phyloP scores from a whole-genome alignment of 495 filamentous ascomycete species.

The Bathelium albidoporum region DNA sequence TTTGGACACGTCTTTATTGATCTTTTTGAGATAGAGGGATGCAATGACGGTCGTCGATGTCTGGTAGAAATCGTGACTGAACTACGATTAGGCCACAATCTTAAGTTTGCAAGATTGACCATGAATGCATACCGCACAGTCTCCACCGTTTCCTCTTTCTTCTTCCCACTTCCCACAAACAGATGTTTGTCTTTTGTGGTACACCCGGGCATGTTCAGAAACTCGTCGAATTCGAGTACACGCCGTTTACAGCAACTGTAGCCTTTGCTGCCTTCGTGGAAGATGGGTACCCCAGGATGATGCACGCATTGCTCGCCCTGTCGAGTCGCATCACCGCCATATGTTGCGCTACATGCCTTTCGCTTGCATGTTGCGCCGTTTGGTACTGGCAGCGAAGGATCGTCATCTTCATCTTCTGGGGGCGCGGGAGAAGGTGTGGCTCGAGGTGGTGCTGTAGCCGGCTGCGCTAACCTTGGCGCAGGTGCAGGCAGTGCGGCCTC shows the following conservation, averaged over 20 bases:
- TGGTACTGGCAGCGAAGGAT: slow-evolving; percentile 57
- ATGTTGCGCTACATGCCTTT: slow-evolving; percentile 56
- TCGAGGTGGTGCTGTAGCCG: slow-evolving; percentile 40
- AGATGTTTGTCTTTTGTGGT: slow-evolving; percentile 69
- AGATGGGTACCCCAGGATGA: slow-evolving; percentile 79
- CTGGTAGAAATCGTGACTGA: slow-evolving; percentile 89
- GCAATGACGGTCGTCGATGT: slow-evolving; percentile 75
- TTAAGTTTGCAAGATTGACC: background rate
- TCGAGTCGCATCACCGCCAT: slow-evolving; percentile 46
- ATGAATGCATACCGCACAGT: slow-evolving; percentile 52
- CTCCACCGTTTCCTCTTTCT: slow-evolving; percentile 48
- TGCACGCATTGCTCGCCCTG: slow-evolving; percentile 73
- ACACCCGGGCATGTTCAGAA: slow-evolving; percentile 90
- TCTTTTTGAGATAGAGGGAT: slow-evolving; percentile 93
- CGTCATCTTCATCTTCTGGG: slow-evolving; percentile 76
- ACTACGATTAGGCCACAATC: background rate
- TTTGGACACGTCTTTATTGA: slow-evolving; percentile 64
- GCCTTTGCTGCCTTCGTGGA: slow-evolving; percentile 96
- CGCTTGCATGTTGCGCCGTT: slow-evolving; percentile 67
- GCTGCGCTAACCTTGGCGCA: slow-evolving; percentile 38
- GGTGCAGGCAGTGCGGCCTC: slow-evolving; percentile 25
- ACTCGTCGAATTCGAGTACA: slow-evolving; percentile 95
- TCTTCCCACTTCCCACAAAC: slow-evolving; percentile 65
- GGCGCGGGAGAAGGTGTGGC: slow-evolving; percentile 51
- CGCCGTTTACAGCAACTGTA: slow-evolving; percentile 94